These are phyloP conservation scores for Candida qinlingensis DNA, from an alignment of 805 yeast species.

Conservation along the genomic window DNA sequence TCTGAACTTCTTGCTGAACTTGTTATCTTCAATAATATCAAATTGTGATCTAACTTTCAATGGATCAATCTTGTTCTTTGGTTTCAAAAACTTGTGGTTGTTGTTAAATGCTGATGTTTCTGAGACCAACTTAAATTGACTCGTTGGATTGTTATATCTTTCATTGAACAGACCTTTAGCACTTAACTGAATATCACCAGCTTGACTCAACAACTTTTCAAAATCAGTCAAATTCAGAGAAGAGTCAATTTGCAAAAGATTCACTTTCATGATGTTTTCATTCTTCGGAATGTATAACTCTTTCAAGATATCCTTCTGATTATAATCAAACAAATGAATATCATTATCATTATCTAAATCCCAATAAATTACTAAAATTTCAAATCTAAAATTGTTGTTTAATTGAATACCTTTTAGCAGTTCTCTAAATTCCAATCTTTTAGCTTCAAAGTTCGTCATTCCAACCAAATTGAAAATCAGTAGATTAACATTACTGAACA, in stretches of 20 bases:
- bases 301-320: constrained; percentile 26
- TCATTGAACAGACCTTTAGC: constrained; percentile 29
- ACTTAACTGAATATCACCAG: constrained; percentile 24
- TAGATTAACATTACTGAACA: constrained; percentile 27
- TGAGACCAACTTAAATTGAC: not conserved
- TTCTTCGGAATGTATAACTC: constrained; percentile 25
- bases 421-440: constrained; percentile 25
- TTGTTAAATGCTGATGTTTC: not conserved
- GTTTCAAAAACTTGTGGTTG: constrained; percentile 2
- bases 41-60: constrained; percentile 3
- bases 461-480: constrained; percentile 35
- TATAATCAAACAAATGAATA: constrained; percentile 16
- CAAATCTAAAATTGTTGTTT: constrained; percentile 30
- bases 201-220: constrained; percentile 21
- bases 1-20: constrained; percentile 7
- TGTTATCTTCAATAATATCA: not conserved
- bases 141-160: constrained; percentile 4
- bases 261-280: constrained; percentile 26
- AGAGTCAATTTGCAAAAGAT: constrained; percentile 26
- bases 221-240: constrained; percentile 22
- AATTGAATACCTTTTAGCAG: constrained; percentile 30
- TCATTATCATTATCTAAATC: constrained; percentile 29
- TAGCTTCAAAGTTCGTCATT: constrained; percentile 28
- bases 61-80: not conserved
- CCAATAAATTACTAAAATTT: constrained; percentile 34